Conservation (phyloP, 2,329 filamentous ascomycete genomes). For the Colletotrichum cereale region DNA sequence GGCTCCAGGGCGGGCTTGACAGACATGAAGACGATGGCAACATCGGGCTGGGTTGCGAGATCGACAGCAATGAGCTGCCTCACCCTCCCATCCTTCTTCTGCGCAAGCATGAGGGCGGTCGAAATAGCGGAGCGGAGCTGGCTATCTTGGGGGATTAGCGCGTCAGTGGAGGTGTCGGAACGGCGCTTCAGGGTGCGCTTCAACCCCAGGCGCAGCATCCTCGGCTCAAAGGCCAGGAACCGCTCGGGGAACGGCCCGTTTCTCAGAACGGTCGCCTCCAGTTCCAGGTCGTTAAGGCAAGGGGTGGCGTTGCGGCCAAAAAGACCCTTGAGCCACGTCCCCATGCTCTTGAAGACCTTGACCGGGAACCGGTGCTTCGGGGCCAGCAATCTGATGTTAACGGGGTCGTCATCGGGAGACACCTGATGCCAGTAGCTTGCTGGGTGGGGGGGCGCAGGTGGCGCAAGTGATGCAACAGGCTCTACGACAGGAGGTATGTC, state of each 20-base stretch:
- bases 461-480: neutral
- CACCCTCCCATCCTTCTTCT: constrained; percentile 27
- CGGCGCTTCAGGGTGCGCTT: constrained; percentile 18
- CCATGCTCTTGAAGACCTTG: constrained; percentile 23
- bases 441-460: neutral
- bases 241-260: neutral
- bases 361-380: constrained; percentile 17
- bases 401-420: neutral
- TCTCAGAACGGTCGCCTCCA: constrained; percentile 28
- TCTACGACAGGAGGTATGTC: neutral
- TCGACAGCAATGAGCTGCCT: constrained; percentile 28
- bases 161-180: constrained; percentile 1
- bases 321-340: constrained; percentile 21
- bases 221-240: constrained; percentile 16
- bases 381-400: constrained; percentile 21
- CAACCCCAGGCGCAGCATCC: constrained; percentile 21
- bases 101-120: constrained; percentile 15
- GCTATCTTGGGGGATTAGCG: constrained; percentile 1
- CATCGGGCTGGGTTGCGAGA: neutral
- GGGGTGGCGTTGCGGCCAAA: constrained; percentile 16
- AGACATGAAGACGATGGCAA: constrained; percentile 30
- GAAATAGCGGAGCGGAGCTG: constrained; percentile 15
- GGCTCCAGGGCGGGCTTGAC: constrained; percentile 25
- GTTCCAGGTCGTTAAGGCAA: constrained; percentile 17
- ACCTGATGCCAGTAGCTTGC: constrained; percentile 11